Conservation (phyloP, 192 early-diverging fungal species). For the Backusella tuberculispora region DNA sequence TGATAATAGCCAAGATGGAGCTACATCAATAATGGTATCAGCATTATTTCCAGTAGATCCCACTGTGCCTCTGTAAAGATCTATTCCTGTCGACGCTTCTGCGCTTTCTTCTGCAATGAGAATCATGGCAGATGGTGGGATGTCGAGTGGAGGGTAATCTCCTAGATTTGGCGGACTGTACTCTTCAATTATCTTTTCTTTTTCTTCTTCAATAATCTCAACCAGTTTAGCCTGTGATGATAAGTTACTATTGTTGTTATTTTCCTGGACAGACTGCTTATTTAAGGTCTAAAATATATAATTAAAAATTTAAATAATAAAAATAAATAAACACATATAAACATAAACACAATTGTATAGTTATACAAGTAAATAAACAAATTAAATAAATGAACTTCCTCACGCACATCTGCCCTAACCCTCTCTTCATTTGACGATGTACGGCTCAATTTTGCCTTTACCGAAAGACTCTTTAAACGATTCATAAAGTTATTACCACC, state of each 20-base stretch:
- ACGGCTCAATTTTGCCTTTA: slow-evolving; percentile 46
- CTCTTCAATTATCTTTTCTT: neutral
- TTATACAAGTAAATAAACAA: too few species aligned
- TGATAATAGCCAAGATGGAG: slow-evolving; percentile 86
- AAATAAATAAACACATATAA: neutral
- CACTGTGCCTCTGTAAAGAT: slow-evolving; percentile 71
- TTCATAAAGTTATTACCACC: slow-evolving; percentile 42
- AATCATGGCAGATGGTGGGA: slow-evolving; percentile 68
- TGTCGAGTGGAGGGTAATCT: slow-evolving; percentile 64
- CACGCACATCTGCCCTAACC: neutral
- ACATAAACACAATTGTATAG: too few species aligned
- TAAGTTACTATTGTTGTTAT: neutral
- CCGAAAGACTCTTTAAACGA: slow-evolving; percentile 49
- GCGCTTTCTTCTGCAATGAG: slow-evolving; percentile 76
- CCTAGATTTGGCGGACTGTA: slow-evolving; percentile 48
- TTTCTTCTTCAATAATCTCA: slow-evolving; percentile 1
- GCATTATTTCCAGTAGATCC: slow-evolving; percentile 51
- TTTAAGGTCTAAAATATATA: neutral
- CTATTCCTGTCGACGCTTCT: slow-evolving; percentile 70
- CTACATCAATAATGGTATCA: slow-evolving; percentile 61
- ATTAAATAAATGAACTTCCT: too few species aligned
- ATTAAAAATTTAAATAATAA: neutral
- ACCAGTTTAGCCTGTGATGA: neutral
- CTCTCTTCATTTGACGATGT: slow-evolving; percentile 48
- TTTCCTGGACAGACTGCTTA: neutral